These are phyloP conservation scores for Protomyces macrosporus DNA, from an alignment of 1,139 yeast species.

Conservation along the genomic window DNA sequence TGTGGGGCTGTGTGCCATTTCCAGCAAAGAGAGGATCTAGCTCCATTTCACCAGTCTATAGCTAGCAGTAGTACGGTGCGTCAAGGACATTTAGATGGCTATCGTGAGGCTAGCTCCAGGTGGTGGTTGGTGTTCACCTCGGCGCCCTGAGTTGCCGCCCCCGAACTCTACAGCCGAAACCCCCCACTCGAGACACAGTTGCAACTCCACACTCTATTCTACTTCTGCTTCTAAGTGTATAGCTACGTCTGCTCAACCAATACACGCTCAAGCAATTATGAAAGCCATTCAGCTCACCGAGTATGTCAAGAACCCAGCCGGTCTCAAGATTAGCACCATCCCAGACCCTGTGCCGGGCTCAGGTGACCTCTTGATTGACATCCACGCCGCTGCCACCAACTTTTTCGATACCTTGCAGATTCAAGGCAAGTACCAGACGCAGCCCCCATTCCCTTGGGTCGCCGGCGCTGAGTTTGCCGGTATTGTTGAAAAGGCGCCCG, in stretches of 20 bases:
- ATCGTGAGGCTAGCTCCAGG: no score
- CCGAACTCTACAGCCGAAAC: no score
- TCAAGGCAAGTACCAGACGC: slow-evolving; percentile 29
- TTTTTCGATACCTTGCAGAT: slow-evolving; percentile 30
- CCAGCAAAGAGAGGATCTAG: no score
- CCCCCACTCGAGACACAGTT: no score
- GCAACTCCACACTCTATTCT: no score
- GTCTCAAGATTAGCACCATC: slow-evolving; percentile 2
- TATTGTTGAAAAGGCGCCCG: slow-evolving; percentile 15
- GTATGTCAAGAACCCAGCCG: slow-evolving; percentile 22
- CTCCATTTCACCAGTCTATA: no score
- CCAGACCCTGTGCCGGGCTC: slow-evolving; percentile 27
- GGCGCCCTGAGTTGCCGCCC: no score
- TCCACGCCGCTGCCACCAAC: slow-evolving; percentile 29
- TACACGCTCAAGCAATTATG: not conserved
- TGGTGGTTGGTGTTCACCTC: no score
- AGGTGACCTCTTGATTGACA: slow-evolving; percentile 27
- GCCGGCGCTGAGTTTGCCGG: slow-evolving; percentile 30
- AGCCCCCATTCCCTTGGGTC: slow-evolving; percentile 30
- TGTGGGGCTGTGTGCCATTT: no score
- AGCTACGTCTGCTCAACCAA: not conserved
- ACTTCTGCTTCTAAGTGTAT: no score
- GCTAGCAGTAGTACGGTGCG: no score
- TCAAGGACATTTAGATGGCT: no score
- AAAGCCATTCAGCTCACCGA: slow-evolving; percentile 25